phyloP scores from a whole-genome alignment of 495 filamentous ascomycete genomes.

The Hypoxylon rickii region DNA sequence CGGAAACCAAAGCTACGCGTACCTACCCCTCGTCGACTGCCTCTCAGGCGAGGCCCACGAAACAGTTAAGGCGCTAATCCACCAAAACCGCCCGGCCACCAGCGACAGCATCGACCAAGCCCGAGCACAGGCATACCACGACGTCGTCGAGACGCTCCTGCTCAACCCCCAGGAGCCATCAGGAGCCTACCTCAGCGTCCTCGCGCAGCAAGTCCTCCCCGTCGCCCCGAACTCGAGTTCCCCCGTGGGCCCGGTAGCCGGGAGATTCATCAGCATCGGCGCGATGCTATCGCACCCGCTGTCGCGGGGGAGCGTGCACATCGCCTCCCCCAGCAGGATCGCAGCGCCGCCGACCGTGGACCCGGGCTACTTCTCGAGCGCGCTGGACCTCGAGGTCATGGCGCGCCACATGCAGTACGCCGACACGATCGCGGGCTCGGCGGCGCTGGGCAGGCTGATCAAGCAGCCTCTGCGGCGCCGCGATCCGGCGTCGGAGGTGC shows the following conservation, averaged over 20 bases:
- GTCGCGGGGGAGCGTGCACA: conserved; percentile 61
- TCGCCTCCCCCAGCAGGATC: neutral
- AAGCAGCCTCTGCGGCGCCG: neutral
- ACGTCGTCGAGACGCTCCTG: neutral
- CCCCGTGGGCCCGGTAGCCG: conserved; percentile 22
- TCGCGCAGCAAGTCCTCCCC: conserved; percentile 3
- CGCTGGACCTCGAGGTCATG: neutral
- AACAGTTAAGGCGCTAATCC: no score
- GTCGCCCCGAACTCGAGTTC: conserved; percentile 2
- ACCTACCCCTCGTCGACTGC: no score
- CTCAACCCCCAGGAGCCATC: neutral
- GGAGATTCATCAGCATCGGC: conserved; percentile 48
- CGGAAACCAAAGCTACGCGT: no score
- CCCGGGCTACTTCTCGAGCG: neutral
- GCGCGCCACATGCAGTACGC: neutral
- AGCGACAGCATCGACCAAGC: no score
- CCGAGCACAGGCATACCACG: neutral
- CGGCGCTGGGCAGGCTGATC: neutral
- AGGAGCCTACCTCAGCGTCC: neutral
- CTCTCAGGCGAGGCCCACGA: no score
- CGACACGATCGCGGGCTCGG: no score
- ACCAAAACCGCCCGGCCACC: no score
- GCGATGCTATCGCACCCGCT: conserved; percentile 53
- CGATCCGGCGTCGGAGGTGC: neutral
- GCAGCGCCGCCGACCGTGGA: neutral